These are phyloP conservation scores for Harrya chromipes DNA, from an alignment of 768 basidiomycete species.

Conservation along the genomic window DNA sequence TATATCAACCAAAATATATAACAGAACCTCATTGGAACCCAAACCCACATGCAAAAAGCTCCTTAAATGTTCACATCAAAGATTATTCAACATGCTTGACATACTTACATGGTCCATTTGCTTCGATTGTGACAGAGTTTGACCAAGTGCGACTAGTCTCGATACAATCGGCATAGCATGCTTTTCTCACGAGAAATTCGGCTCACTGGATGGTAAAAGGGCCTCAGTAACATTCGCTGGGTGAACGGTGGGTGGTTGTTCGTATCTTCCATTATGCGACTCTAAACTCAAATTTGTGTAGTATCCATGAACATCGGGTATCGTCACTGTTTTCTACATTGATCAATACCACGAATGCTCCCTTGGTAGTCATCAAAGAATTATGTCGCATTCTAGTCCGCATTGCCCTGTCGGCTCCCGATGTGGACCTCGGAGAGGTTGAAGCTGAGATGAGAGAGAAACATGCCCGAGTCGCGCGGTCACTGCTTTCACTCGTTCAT, in stretches of 20 bases:
- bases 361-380: conserved; percentile 20
- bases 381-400: conserved; percentile 22
- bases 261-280: background rate
- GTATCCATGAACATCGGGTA: conserved; percentile 31
- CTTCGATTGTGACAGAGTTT: background rate
- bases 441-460: conserved; percentile 8
- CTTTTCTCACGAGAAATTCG: conserved; percentile 46
- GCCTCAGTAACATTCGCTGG: conserved; percentile 33
- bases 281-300: conserved; percentile 16
- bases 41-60: too few species aligned
- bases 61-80: too few species aligned
- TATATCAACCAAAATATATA: too few species aligned
- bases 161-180: conserved; percentile 46
- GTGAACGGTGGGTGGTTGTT: conserved; percentile 36
- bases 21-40: too few species aligned
- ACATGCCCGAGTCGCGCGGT: conserved; percentile 15
- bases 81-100: too few species aligned
- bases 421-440: background rate
- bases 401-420: conserved; percentile 10
- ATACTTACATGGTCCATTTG: background rate
- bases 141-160: conserved; percentile 25
- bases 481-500: conserved; percentile 54
- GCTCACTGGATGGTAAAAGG: conserved; percentile 36
- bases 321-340: conserved; percentile 29
- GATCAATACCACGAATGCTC: conserved; percentile 25